Conservation (phyloP, 2,329 filamentous ascomycete genomes). For the Aspergillus viridinutans region DNA sequence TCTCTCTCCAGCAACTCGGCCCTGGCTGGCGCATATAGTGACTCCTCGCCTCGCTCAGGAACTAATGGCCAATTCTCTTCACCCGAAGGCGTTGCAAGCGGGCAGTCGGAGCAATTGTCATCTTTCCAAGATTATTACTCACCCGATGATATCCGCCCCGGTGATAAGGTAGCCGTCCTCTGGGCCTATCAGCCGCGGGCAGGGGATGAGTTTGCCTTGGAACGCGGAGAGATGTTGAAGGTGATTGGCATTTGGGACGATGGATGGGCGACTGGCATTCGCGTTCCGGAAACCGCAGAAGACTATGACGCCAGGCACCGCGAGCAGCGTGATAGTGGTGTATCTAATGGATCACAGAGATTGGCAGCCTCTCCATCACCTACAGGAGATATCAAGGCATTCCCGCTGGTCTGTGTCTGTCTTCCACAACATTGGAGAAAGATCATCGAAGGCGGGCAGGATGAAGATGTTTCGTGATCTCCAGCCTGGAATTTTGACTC, state of each 20-base stretch:
- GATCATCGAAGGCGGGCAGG: slow-evolving; percentile 80
- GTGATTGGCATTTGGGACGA: slow-evolving; percentile 99
- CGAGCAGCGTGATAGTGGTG: slow-evolving; percentile 84
- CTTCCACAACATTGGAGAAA: slow-evolving; percentile 94
- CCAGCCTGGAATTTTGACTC: background rate
- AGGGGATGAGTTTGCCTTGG: slow-evolving; percentile 85
- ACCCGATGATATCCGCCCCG: slow-evolving; percentile 88
- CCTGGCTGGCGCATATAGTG: slow-evolving; percentile 59
- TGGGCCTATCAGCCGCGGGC: slow-evolving; percentile 98
- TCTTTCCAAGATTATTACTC: slow-evolving; percentile 99
- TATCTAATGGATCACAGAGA: slow-evolving; percentile 71
- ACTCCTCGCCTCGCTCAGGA: slow-evolving; percentile 66
- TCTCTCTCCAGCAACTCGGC: slow-evolving; percentile 83
- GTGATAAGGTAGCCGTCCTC: slow-evolving; percentile 82
- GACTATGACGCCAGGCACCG: slow-evolving; percentile 78
- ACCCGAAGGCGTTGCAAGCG: slow-evolving; percentile 74
- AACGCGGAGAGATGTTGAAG: slow-evolving; percentile 96
- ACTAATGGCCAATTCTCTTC: slow-evolving; percentile 75
- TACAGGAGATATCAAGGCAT: slow-evolving; percentile 89
- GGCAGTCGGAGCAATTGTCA: slow-evolving; percentile 89
- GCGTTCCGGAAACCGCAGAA: slow-evolving; percentile 76
- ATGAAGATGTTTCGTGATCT: slow-evolving; percentile 22
- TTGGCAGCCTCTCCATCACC: slow-evolving; percentile 58
- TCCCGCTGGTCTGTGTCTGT: slow-evolving; percentile 94
- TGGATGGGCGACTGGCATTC: slow-evolving; percentile 92